phyloP scores from a whole-genome alignment of 371 early-diverging fungal species.

The Ordospora colligata region DNA sequence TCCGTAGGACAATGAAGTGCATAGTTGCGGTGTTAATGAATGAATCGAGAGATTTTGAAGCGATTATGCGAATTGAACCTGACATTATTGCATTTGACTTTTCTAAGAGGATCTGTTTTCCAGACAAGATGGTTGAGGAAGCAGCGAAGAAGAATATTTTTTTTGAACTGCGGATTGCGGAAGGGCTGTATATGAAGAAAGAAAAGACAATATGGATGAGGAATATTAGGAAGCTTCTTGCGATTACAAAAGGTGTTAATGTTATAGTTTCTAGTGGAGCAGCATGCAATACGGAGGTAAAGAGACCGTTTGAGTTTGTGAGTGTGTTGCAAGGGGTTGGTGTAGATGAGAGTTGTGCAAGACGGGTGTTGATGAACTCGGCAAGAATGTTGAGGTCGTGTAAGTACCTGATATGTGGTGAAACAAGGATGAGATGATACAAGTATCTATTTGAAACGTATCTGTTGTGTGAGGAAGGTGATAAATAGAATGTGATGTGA shows the following conservation, averaged over 20 bases:
- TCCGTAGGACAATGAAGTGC: neutral
- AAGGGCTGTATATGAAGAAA: conserved; percentile 15
- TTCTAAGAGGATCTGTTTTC: neutral
- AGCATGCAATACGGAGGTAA: conserved; percentile 13
- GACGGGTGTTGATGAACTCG: conserved; percentile 13
- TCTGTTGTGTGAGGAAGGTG: neutral
- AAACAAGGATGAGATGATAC: neutral
- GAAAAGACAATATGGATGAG: conserved; percentile 27
- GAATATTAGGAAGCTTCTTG: conserved; percentile 6
- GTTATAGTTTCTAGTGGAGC: conserved; percentile 25
- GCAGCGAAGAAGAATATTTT: conserved; percentile 22
- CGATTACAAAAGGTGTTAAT: conserved; percentile 24
- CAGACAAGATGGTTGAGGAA: neutral
- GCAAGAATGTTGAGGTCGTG: conserved; percentile 5
- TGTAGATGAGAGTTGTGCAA: neutral
- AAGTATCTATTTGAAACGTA: neutral
- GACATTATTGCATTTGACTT: conserved; percentile 36
- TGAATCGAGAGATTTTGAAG: neutral
- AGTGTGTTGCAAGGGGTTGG: conserved; percentile 10
- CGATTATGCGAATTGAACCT: neutral
- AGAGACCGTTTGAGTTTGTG: neutral
- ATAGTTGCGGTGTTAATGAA: neutral
- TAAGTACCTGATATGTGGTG: conserved; percentile 11
- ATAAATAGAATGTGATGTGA: neutral
- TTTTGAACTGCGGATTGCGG: conserved; percentile 15